Evolutionary conservation across 2,329 filamentous ascomycete genomes (phyloP).

Genomic region (Hymenoscyphus fructigenus): DNA sequence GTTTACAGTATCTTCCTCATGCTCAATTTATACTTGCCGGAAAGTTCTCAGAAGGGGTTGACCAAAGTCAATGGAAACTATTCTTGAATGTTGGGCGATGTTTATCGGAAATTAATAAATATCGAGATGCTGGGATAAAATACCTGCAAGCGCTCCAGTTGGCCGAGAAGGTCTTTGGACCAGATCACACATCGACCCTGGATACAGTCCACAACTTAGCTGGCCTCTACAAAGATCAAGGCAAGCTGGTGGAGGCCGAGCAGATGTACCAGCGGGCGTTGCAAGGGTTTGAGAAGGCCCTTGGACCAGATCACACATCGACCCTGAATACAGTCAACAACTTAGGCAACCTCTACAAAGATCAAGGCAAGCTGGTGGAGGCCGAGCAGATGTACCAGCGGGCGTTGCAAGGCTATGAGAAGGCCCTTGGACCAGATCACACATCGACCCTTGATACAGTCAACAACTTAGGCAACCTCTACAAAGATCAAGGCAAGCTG

Average conservation of each 20-base stretch:
- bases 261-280: slow-evolving; percentile 2
- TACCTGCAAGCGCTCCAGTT: slow-evolving; percentile 1
- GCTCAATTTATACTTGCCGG: not conserved
- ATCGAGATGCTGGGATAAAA: not conserved
- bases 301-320: slow-evolving; percentile 7
- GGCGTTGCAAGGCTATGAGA: slow-evolving; percentile 24
- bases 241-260: slow-evolving; percentile 8
- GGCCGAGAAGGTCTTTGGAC: not conserved
- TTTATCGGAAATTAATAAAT: not conserved
- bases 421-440: too few species aligned
- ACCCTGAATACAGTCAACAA: slow-evolving; percentile 9
- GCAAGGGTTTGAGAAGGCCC: too few species aligned
- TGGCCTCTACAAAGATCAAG: not conserved
- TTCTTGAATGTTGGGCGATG: not conserved
- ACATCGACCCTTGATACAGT: slow-evolving; percentile 12
- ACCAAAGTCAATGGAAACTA: not conserved
- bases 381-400: slow-evolving; percentile 8
- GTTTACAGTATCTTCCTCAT: not conserved
- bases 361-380: slow-evolving; percentile 10
- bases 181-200: slow-evolving; percentile 1
- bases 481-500: slow-evolving; percentile 22
- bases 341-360: not conserved
- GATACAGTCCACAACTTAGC: not conserved
- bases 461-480: slow-evolving; percentile 20
- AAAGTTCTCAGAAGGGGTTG: not conserved